Base-by-base conservation (phyloP, 1,284 basidiomycete genomes). In the Ceratorhiza oryzae-sativae region DNA sequence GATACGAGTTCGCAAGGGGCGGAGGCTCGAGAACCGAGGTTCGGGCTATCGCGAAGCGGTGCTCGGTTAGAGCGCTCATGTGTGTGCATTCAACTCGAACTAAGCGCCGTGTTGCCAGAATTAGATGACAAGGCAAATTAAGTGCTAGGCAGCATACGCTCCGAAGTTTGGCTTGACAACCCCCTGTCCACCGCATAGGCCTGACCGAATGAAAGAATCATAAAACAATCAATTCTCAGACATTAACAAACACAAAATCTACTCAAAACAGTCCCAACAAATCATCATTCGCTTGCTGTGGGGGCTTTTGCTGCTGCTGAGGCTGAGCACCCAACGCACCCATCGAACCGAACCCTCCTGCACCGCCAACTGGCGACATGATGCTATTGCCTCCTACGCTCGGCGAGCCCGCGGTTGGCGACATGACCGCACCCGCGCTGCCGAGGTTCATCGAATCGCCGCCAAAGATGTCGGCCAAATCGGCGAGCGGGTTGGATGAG, bases 391-490 rank as follows among this genome's bases (percentile, higher is more conserved):
- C 63, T 8, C 73, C 32, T 25, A 48, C 48, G 8, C 55, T 49
- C 4, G 56, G 55, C 39, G 71, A 72, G 1, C 62, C 65, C 3
- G 77, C 73, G 71, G 74, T 32, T 27, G 74, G 73, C 4, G 63
- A 61, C 59, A 73, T 62, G 13, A 48, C 72, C n/a, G 62, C 71
- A 20, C 61, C 30, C 10, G 36, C n/a, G 32, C 59, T 71, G 41
- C 46, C 32, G 13, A 65, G 71, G 18, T 60, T 72, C 60, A 72
- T 62, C 13, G 59, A 62, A 20, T 62, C 60, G 12, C 67, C 45
- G 23, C 92, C 92, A 80, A 96, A 96, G 75, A 95, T 91, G 15
- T 92, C 94, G 34, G 95, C 93, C 10, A 96, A 84, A 79, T 94
- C 94, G 81, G 97, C 95, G 51, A 97, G 84, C 1, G 95, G 95